Percentiles rank a stretch among this genome's conserved stretches.
Evolutionary conservation across 2,329 filamentous ascomycete species (phyloP).

Genomic region (Penicillium aurantiogriseum): DNA sequence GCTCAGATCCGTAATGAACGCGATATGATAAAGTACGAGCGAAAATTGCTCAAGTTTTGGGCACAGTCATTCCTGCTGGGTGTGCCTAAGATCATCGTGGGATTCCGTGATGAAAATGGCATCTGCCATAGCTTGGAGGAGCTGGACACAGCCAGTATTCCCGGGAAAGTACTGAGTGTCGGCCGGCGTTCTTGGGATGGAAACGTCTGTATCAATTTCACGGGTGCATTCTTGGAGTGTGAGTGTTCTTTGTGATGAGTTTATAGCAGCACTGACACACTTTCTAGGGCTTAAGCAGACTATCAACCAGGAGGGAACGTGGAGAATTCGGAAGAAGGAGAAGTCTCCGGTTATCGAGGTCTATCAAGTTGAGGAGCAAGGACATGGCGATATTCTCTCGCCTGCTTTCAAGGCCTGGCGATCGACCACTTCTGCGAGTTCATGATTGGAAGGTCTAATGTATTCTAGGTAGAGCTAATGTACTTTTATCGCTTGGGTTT

Average conservation of each 20-base stretch:
- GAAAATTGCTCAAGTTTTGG: conserved; percentile 94
- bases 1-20: conserved; percentile 66
- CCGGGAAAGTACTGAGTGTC: conserved; percentile 66
- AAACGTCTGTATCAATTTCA: conserved; percentile 90
- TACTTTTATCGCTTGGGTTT: background rate
- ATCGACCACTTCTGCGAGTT: conserved; percentile 7
- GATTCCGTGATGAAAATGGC: conserved; percentile 74
- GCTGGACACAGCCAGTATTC: conserved; percentile 75
- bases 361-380: conserved; percentile 68
- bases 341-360: conserved; percentile 68
- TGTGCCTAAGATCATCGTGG: conserved; percentile 87
- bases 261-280: background rate
- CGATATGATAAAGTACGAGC: conserved; percentile 74
- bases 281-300: conserved; percentile 60
- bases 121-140: conserved; percentile 72
- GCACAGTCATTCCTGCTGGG: conserved; percentile 92
- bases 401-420: conserved; percentile 75
- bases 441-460: conserved; percentile 3
- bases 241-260: conserved; percentile 33
- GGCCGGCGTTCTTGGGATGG: conserved; percentile 79
- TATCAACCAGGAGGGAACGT: conserved; percentile 68
- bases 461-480: background rate
- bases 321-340: conserved; percentile 70
- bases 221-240: conserved; percentile 75
- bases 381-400: conserved; percentile 73